These are phyloP conservation scores for Suillus spraguei DNA, from an alignment of 768 basidiomycete genomes.

Conservation along the genomic window DNA sequence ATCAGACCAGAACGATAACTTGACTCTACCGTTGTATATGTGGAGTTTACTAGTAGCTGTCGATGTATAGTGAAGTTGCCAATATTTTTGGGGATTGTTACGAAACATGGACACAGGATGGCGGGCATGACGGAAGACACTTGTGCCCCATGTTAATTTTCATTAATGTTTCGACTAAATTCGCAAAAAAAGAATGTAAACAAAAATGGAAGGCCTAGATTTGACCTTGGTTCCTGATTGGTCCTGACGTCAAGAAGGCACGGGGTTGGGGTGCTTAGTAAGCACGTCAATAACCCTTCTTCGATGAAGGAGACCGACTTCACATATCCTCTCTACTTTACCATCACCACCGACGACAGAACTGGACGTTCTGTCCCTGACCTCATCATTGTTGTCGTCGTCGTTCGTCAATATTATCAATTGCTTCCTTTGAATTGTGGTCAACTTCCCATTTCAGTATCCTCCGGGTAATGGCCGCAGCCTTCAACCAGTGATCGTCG, in stretches of 20 bases:
- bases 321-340: background rate
- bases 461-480: slow-evolving; percentile 14
- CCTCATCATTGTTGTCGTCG: background rate
- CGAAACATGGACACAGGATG: background rate
- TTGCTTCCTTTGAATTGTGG: background rate
- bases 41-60: slow-evolving; percentile 84
- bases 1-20: slow-evolving; percentile 96
- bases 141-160: background rate
- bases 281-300: slow-evolving; percentile 10
- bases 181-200: background rate
- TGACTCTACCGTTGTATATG: slow-evolving; percentile 93
- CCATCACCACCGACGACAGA: slow-evolving; percentile 4
- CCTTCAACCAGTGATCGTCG: slow-evolving; percentile 15
- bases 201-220: background rate
- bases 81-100: background rate
- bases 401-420: background rate
- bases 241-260: background rate
- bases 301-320: background rate
- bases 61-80: slow-evolving; percentile 31
- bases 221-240: background rate
- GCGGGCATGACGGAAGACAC: background rate
- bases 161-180: slow-evolving; percentile 3
- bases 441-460: slow-evolving; percentile 2
- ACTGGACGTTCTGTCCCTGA: slow-evolving; percentile 1
- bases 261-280: slow-evolving; percentile 6